Conservation (phyloP, 257 asterid genomes). For the Verbascum thapsus region DNA sequence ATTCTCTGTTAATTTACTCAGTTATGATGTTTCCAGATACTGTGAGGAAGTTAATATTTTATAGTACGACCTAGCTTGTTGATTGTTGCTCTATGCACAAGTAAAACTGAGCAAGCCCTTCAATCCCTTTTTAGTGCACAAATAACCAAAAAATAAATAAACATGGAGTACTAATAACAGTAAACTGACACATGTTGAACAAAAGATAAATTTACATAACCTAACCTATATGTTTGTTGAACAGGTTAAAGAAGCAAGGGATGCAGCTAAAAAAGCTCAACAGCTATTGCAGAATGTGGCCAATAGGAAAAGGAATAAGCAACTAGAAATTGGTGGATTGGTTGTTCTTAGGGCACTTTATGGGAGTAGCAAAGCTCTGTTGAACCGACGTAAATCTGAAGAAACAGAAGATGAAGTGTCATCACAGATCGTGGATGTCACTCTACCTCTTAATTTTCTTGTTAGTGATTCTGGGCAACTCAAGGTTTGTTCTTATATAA, state of each 20-base stretch:
- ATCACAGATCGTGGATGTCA: slow-evolving; percentile 75
- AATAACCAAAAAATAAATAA: not conserved
- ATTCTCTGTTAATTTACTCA: not conserved
- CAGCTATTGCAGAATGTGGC: slow-evolving; percentile 81
- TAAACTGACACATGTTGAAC: no score
- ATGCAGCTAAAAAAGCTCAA: slow-evolving; percentile 94
- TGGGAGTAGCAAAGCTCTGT: slow-evolving; percentile 62
- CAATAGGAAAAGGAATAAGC: slow-evolving; percentile 74
- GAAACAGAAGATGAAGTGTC: slow-evolving; percentile 56
- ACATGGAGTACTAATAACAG: not conserved
- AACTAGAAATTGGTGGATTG: slow-evolving; percentile 69
- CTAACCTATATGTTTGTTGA: slow-evolving; percentile 7
- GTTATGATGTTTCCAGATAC: slow-evolving; percentile 5
- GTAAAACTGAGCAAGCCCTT: not conserved
- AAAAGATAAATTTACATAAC: no score
- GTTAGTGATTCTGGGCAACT: slow-evolving; percentile 79
- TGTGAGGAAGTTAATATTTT: not conserved
- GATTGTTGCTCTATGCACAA: not conserved
- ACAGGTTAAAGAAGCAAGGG: slow-evolving; percentile 78
- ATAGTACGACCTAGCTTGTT: not conserved
- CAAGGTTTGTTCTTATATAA: slow-evolving; percentile 61
- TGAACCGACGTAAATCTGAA: slow-evolving; percentile 41
- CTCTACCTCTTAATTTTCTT: slow-evolving; percentile 84
- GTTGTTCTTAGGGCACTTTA: slow-evolving; percentile 71
- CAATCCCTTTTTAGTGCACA: not conserved